Evolutionary conservation across 768 basidiomycete genomes (phyloP).

Genomic region (Tulasnella calospora): DNA sequence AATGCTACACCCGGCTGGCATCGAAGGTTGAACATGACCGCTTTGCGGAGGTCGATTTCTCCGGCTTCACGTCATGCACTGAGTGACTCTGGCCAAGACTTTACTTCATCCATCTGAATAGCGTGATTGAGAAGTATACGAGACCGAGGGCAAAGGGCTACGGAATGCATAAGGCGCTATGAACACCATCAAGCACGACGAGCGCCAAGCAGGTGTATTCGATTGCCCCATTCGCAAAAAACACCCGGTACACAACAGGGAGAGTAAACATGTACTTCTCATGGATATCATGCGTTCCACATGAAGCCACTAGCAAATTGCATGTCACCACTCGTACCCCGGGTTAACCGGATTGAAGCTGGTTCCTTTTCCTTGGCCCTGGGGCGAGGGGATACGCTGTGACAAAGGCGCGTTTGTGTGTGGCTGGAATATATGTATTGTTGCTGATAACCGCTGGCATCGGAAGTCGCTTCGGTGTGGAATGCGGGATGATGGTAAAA

Average conservation of each 20-base stretch:
- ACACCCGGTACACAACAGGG: background rate
- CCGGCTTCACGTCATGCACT: background rate
- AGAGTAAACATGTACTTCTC: background rate
- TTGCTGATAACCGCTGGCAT: background rate
- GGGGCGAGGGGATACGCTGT: background rate
- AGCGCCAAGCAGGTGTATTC: background rate
- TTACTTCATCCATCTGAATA: background rate
- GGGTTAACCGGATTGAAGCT: background rate
- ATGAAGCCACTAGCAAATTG: background rate
- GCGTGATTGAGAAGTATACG: background rate
- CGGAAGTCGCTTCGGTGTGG: constrained; percentile 1
- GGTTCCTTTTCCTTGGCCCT: constrained; percentile 2
- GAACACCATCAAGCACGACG: background rate
- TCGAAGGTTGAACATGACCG: background rate
- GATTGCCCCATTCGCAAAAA: constrained; percentile 5
- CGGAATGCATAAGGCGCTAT: background rate
- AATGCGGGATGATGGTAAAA: constrained; percentile 7
- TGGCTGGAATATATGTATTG: background rate
- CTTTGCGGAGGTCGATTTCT: background rate
- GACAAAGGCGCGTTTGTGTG: background rate
- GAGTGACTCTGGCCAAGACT: background rate
- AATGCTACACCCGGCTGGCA: background rate
- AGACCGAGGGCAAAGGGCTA: background rate
- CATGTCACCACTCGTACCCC: background rate
- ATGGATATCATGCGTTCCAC: background rate